These are phyloP conservation scores for Lentinula sp. DNA, from an alignment of 768 basidiomycete genomes.

Conservation along the genomic window DNA sequence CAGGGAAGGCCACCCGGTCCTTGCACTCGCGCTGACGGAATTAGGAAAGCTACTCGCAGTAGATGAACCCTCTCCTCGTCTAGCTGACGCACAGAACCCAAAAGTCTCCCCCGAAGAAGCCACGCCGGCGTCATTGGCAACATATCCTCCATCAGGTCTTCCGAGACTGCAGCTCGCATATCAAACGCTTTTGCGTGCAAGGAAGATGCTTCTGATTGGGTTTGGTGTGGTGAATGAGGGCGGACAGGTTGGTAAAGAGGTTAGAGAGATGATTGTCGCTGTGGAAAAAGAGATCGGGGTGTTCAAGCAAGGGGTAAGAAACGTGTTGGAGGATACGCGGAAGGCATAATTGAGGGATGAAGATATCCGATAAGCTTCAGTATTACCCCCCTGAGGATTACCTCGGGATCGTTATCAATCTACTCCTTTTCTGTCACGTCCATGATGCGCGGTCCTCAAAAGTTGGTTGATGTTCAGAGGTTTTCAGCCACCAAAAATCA, in stretches of 20 bases:
- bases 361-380: neutral
- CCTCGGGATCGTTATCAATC: neutral
- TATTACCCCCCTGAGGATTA: neutral
- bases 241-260: slow-evolving; percentile 60
- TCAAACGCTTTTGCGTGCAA: slow-evolving; percentile 57
- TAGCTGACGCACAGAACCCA: slow-evolving; percentile 8
- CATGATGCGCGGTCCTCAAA: neutral
- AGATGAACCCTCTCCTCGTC: slow-evolving; percentile 55
- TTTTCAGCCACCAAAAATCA: too few relatives aligned
- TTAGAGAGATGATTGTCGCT: slow-evolving; percentile 51
- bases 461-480: neutral
- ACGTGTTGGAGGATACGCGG: slow-evolving; percentile 41
- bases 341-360: neutral
- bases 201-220: slow-evolving; percentile 56
- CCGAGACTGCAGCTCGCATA: slow-evolving; percentile 57
- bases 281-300: slow-evolving; percentile 70
- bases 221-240: slow-evolving; percentile 70
- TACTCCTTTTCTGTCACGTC: neutral
- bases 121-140: slow-evolving; percentile 7
- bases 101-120: neutral
- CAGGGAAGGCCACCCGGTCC: slow-evolving; percentile 65
- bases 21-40: slow-evolving; percentile 71
- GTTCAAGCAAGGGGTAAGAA: slow-evolving; percentile 59
- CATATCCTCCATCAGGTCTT: slow-evolving; percentile 66
- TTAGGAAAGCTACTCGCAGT: slow-evolving; percentile 77